Conservation (phyloP, 1,139 yeast genomes). For the Kurtzmaniella quercitrusa region DNA sequence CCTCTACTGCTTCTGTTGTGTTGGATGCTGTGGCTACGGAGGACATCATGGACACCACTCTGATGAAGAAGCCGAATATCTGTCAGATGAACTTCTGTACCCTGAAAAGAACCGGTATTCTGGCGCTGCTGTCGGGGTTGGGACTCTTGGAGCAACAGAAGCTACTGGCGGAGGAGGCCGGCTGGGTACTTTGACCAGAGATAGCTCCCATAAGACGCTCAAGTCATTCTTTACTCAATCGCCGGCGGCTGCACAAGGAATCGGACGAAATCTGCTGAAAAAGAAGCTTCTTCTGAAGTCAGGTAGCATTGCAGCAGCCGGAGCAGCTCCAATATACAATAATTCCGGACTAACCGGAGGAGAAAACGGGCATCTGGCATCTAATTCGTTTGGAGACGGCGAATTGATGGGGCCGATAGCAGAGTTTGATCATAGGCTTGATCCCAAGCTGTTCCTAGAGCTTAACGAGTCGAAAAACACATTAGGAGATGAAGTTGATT, state of each 20-base stretch:
- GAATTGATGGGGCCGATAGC: constrained; percentile 38
- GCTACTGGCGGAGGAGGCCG: constrained; percentile 7
- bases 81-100: constrained; percentile 27
- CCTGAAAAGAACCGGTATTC: constrained; percentile 18
- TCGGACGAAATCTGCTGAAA: constrained; percentile 29
- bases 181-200: constrained; percentile 21
- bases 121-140: constrained; percentile 11
- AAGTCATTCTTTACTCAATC: constrained; percentile 21
- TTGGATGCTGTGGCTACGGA: constrained; percentile 13
- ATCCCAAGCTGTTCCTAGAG: constrained; percentile 61
- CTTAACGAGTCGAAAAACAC: constrained; percentile 55
- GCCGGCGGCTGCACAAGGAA: constrained; percentile 10
- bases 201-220: constrained; percentile 34
- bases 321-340: not conserved
- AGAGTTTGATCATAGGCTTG: constrained; percentile 66
- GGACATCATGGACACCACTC: constrained; percentile 26
- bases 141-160: constrained; percentile 6
- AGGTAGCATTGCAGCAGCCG: not conserved
- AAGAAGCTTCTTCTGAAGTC: constrained; percentile 19
- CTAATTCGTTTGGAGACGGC: constrained; percentile 8
- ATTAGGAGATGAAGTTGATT: constrained; percentile 72
- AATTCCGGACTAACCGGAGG: constrained; percentile 11
- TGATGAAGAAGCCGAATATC: constrained; percentile 38
- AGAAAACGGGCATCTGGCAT: constrained; percentile 11
- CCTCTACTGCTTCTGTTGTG: constrained; percentile 37